These are phyloP conservation scores for Ophiocordyceps robertsii DNA, from an alignment of 2,329 filamentous ascomycete species.

Conservation along the genomic window DNA sequence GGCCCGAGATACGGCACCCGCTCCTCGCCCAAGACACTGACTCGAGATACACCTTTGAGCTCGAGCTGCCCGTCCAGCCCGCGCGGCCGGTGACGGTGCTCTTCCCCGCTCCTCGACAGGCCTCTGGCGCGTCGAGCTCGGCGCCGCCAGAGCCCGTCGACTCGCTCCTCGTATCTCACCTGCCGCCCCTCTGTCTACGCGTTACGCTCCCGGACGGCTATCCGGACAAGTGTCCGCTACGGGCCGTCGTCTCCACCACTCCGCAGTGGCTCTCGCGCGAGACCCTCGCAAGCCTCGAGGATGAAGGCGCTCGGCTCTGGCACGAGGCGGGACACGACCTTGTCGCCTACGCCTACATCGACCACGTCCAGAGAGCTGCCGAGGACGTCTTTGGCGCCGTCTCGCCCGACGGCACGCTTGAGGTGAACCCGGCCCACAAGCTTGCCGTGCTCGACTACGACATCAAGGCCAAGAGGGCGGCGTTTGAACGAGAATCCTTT, in stretches of 20 bases:
- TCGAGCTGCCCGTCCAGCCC: slow-evolving; percentile 45
- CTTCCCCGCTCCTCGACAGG: slow-evolving; percentile 30
- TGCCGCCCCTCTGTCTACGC: slow-evolving; percentile 41
- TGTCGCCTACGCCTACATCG: slow-evolving; percentile 50
- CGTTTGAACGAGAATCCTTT: slow-evolving; percentile 75
- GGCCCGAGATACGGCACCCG: slow-evolving; percentile 44
- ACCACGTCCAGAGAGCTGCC: slow-evolving; percentile 44
- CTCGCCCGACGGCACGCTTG: slow-evolving; percentile 30
- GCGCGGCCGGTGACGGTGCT: slow-evolving; percentile 39
- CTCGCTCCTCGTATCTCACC: slow-evolving; percentile 38
- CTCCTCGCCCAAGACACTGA: slow-evolving; percentile 9
- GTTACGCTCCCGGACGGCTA: slow-evolving; percentile 45
- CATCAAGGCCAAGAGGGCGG: slow-evolving; percentile 54
- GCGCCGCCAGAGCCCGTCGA: slow-evolving; percentile 17
- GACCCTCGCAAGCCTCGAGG: slow-evolving; percentile 34
- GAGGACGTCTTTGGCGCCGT: slow-evolving; percentile 48
- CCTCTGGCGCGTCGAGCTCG: neutral
- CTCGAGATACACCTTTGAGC: slow-evolving; percentile 30
- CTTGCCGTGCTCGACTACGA: slow-evolving; percentile 68
- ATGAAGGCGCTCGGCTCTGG: slow-evolving; percentile 41
- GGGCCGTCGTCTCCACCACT: slow-evolving; percentile 34
- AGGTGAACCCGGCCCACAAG: slow-evolving; percentile 45
- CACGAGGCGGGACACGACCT: slow-evolving; percentile 46
- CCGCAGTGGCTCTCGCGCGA: slow-evolving; percentile 42
- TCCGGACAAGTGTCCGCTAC: slow-evolving; percentile 37